Base-by-base conservation (phyloP, 2,329 filamentous ascomycete genomes). In the Aspergillus flavus region DNA sequence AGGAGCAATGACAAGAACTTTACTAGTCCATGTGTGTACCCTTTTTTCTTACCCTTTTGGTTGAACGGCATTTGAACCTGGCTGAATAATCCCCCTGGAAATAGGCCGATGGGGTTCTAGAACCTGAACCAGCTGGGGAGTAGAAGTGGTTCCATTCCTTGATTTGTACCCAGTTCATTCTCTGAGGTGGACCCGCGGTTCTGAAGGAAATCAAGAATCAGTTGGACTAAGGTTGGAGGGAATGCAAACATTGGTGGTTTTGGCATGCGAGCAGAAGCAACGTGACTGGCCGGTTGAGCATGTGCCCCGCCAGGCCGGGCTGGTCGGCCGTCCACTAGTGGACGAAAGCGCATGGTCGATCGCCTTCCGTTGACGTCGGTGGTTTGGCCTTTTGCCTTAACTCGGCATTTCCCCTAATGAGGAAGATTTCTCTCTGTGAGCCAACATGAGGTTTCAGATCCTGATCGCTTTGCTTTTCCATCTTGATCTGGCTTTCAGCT, bases 311-410 rank as follows among this genome's bases (percentile, higher is more conserved):
- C 39, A 19, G n/a, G 14, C 52, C 52, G 32, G 52, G 12, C 28
- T 54, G 50, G 10, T 34, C 50, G 32, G 30, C 50, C 50, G 50
- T 34, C 52, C 52, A 54, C 32, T 39, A 55, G 52, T 26, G 32
- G 52, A 30, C 32, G 32, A 54, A 26, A 55, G 30, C 21, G 52
- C 52, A 26, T 55, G 52, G 52, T 34, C 52, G 52, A 55, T 55
- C 52, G 30, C 36, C 52, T 55, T 26, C 52, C 52, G 21, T 55
- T 55, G 52, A 55, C 52, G 52, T 55, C 52, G 52, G 52, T 55
- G 52, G 52, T 55, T 55, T 55, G 30, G 32, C 52, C 32, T 55
- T 36, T 36, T 26, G 34, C 52, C 21, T 36, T 55, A 26, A 36
- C 32, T 26, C 48, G 46, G 46, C 19, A 34, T 5, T 5, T 55